phyloP scores from a whole-genome alignment of 176 grass and related monocot species.

The Carex pumila region DNA sequence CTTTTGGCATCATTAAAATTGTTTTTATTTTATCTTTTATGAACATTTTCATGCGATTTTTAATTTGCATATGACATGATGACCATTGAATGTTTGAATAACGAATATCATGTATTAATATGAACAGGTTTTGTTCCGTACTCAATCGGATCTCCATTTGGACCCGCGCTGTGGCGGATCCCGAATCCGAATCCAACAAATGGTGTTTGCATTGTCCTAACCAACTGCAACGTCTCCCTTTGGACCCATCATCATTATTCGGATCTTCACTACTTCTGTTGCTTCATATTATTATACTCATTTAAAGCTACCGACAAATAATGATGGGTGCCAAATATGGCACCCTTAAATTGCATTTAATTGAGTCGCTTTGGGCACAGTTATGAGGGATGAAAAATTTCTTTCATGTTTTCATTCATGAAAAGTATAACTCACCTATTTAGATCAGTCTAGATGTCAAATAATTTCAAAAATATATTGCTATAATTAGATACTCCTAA shows the following conservation, averaged over 20 bases:
- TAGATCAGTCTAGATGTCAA: too few relatives aligned
- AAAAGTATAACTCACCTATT: not conserved
- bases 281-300: not conserved
- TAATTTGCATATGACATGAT: too few relatives aligned
- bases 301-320: not conserved
- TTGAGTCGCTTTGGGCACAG: not conserved
- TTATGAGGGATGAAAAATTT: not conserved
- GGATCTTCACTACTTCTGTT: not conserved
- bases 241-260: too few relatives aligned
- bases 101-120: too few relatives aligned
- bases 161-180: not conserved
- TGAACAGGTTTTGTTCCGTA: too few relatives aligned
- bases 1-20: too few relatives aligned
- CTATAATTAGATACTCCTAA: too few relatives aligned
- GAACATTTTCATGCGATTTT: not conserved
- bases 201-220: not conserved
- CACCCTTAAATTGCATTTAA: not conserved
- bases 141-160: not conserved
- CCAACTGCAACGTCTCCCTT: too few relatives aligned
- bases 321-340: not conserved
- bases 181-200: not conserved
- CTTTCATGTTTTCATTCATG: not conserved
- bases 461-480: too few relatives aligned
- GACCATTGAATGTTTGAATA: too few relatives aligned
- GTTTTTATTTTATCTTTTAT: too few relatives aligned